Conservation (phyloP, 768 basidiomycete genomes). For the Coprinellus micaceus region DNA sequence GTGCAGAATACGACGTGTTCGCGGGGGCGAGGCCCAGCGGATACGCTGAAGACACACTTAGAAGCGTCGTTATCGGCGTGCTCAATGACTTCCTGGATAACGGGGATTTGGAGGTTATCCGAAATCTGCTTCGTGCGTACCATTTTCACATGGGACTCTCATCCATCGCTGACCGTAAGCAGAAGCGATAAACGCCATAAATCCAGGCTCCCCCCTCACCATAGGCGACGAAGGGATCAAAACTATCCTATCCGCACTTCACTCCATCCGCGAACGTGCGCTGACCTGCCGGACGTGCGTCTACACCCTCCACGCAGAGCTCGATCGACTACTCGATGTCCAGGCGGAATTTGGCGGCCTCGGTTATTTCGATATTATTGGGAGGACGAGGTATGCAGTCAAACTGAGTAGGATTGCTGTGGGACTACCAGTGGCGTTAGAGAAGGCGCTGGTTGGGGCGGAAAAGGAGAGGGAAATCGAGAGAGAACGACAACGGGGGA, state of each 20-base stretch:
- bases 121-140: conserved; percentile 66
- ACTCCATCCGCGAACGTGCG: conserved; percentile 68
- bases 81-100: conserved; percentile 75
- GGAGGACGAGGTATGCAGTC: conserved; percentile 71
- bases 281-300: conserved; percentile 77
- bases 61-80: conserved; percentile 67
- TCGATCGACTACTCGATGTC: conserved; percentile 76
- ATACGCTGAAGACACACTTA: conserved; percentile 76
- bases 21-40: conserved; percentile 43
- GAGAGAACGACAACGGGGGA: conserved; percentile 1
- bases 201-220: conserved; percentile 56
- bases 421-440: conserved; percentile 68
- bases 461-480: conserved; percentile 23
- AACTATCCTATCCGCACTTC: conserved; percentile 65
- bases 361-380: conserved; percentile 73
- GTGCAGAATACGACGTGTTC: conserved; percentile 48
- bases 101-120: conserved; percentile 83
- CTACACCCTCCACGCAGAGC: conserved; percentile 65
- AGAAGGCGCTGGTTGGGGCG: conserved; percentile 59
- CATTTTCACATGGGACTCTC: not conserved
- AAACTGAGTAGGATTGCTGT: conserved; percentile 76
- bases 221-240: conserved; percentile 79
- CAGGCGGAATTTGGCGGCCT: conserved; percentile 73
- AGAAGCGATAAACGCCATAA: conserved; percentile 79
- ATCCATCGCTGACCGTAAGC: conserved; percentile 1